Evolutionary conservation across 2,329 filamentous ascomycete species (phyloP), one percentile per base, ranked within the genome.

Genomic region (Colletotrichum viniferum): DNA sequence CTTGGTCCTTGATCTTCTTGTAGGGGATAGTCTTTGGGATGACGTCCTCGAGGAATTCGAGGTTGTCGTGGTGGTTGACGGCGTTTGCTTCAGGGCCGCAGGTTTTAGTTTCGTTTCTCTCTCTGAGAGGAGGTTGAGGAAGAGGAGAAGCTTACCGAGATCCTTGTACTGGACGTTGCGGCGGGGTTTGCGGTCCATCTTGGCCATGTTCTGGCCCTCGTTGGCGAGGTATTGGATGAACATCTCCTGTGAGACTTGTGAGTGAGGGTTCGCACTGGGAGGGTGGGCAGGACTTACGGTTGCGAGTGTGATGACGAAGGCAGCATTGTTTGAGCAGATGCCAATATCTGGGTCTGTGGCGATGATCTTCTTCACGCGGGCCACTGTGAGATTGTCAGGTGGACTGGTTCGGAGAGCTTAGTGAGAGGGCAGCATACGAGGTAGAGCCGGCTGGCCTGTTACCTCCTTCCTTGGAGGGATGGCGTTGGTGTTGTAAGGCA

Each of bases 91-190:
- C n/a, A 52, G 43, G n/a, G n/a, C 0, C 1, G n/a, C 6, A 4
- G 43, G 64, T 72, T 77, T 69, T 55, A 43, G 58, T 32, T 64
- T 30, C 21, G 18, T 70, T 2, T 26, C 76, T 65, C 18, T 43
- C 38, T 43, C 3, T 80, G 62, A n/a, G n/a, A 26, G 16, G 13
- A 26, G 55, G 34, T 12, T 32, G 34, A 36, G 24, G 21, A n/a
- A 21, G 28, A 12, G 36, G 24, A n/a, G 26, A 10, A 58, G 63
- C 89, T 73, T 87, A 96, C 94, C 94, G 56, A 99, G 90, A 84
- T 99, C 97, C 82, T 95, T 95, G 87, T 99, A 99, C 84, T 98
- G 97, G 77, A 99, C 94, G 81, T 97, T 98, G 76, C 96, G 92
- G 72, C 97, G 91, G 7, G 96, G 96, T 84, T 98, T 98, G 80